phyloP scores from a whole-genome alignment of 108 stramenopile genomes.

The Aurantiochytrium sp. region DNA sequence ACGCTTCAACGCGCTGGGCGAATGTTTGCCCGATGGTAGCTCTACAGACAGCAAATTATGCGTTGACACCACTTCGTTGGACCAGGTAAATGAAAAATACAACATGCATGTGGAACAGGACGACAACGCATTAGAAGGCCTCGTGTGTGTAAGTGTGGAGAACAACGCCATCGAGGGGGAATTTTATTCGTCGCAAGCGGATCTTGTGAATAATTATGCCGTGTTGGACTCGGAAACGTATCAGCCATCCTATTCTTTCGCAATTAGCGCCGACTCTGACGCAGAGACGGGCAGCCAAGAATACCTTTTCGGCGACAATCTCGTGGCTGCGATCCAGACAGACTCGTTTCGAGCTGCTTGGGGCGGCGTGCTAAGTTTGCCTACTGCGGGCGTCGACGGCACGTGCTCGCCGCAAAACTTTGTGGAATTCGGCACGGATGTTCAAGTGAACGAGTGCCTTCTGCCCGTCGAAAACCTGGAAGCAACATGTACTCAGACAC shows the following conservation, averaged over 20 bases:
- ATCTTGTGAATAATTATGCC: background rate
- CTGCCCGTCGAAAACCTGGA: background rate
- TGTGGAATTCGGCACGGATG: background rate
- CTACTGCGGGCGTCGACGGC: background rate
- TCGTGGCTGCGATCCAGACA: background rate
- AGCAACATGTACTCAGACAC: background rate
- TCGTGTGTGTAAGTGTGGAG: background rate
- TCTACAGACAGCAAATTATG: background rate
- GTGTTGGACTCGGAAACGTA: background rate
- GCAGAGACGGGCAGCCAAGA: background rate
- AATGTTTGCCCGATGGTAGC: background rate
- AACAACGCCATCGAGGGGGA: background rate
- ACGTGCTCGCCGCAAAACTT: background rate
- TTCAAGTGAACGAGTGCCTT: background rate
- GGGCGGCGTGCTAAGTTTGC: background rate
- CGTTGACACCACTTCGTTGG: background rate
- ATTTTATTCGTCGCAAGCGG: background rate
- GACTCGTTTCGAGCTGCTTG: background rate
- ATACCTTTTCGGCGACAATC: background rate
- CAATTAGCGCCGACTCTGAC: background rate
- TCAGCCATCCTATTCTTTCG: background rate
- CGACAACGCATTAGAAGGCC: background rate
- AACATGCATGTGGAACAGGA: background rate
- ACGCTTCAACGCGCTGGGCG: background rate
- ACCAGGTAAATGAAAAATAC: constrained; percentile 10